Evolutionary conservation across 2,329 filamentous ascomycete genomes (phyloP).

Genomic region (Phaeosphaeriaceae sp.): DNA sequence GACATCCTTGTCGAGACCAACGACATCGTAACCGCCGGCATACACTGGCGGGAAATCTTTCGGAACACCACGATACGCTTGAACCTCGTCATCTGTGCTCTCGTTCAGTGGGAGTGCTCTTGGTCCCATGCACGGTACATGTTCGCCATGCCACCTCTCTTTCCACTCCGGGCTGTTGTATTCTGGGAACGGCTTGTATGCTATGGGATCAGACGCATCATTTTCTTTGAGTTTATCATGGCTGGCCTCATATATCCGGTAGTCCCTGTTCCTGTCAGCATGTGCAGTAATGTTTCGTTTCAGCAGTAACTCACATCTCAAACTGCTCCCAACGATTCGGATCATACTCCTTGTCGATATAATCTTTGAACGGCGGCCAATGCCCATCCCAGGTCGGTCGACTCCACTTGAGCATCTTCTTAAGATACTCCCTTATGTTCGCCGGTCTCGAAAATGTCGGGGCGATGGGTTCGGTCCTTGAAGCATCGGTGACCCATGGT

Average conservation of each 20-base stretch:
- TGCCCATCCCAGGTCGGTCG: conserved; percentile 48
- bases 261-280: conserved; percentile 37
- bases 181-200: conserved; percentile 74
- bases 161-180: conserved; percentile 72
- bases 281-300: background rate
- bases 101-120: conserved; percentile 59
- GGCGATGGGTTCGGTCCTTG: conserved; percentile 21
- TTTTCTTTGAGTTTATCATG: conserved; percentile 37
- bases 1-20: conserved; percentile 58
- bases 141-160: conserved; percentile 61
- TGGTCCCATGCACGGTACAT: conserved; percentile 71
- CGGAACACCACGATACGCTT: conserved; percentile 67
- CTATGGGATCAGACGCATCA: conserved; percentile 53
- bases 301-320: conserved; percentile 34
- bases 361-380: conserved; percentile 55
- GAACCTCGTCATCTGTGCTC: conserved; percentile 66
- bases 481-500: conserved; percentile 34
- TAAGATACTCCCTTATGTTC: conserved; percentile 47
- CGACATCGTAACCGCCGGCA: conserved; percentile 47
- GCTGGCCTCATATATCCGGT: conserved; percentile 48
- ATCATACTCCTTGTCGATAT: conserved; percentile 52
- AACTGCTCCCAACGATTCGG: conserved; percentile 59
- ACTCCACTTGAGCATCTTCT: conserved; percentile 52
- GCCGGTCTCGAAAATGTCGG: conserved; percentile 23
- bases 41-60: conserved; percentile 48